These are phyloP conservation scores for Smallanthus sonchifolius DNA, from an alignment of 129 eudicot genomes.

Conservation along the genomic window DNA sequence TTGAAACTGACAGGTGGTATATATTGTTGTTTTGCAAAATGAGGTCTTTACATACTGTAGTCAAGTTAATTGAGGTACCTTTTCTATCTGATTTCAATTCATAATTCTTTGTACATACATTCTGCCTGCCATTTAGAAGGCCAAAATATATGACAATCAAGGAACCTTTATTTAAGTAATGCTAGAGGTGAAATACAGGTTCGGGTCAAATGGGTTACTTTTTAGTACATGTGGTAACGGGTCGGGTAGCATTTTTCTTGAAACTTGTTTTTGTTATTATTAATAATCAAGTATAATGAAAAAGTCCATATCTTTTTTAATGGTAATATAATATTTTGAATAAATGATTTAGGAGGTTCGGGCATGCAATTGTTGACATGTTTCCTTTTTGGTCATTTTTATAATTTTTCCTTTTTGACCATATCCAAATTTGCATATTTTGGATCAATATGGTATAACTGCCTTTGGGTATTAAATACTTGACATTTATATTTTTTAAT, in stretches of 20 bases:
- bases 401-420: too few species aligned
- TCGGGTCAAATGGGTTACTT: background rate
- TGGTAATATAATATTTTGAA: too few species aligned
- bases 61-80: background rate
- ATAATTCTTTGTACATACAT: background rate
- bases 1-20: background rate
- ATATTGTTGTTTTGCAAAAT: background rate
- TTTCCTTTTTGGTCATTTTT: too few species aligned
- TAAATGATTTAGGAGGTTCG: too few species aligned
- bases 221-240: background rate
- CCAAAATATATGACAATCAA: background rate
- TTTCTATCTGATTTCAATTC: background rate
- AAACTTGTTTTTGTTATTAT: too few species aligned
- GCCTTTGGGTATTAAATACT: too few species aligned
- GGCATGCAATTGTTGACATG: too few species aligned
- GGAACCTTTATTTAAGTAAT: background rate
- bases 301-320: too few species aligned
- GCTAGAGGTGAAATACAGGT: background rate
- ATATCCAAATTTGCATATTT: too few species aligned
- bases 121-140: background rate
- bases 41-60: background rate
- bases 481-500: too few species aligned
- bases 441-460: too few species aligned
- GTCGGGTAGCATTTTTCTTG: background rate
- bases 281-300: background rate